Evolutionary conservation across 2,329 filamentous ascomycete species (phyloP).

Genomic region (Phialemoniopsis sp.): DNA sequence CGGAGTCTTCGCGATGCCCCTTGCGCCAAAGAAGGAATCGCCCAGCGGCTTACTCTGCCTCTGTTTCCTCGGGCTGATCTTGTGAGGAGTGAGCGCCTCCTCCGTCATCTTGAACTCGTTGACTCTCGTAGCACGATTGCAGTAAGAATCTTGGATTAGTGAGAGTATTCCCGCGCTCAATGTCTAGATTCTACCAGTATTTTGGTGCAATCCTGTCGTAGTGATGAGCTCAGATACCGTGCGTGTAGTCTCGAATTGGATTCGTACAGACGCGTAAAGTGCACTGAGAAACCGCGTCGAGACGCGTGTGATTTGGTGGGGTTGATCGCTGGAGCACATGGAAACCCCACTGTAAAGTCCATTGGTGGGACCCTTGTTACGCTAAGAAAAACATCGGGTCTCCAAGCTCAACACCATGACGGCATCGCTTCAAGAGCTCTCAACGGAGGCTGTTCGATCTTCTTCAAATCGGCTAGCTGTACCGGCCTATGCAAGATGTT

Average conservation of each 20-base stretch:
- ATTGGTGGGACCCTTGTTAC: background rate
- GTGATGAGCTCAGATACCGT: background rate
- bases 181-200: conserved; percentile 10
- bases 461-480: no score
- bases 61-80: conserved; percentile 17
- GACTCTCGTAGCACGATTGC: no score
- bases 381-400: no score
- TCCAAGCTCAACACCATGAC: background rate
- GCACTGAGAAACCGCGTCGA: conserved; percentile 6
- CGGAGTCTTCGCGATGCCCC: conserved; percentile 18
- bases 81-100: conserved; percentile 7
- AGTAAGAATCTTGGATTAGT: no score
- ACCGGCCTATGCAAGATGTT: conserved; percentile 5
- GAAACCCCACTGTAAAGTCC: conserved; percentile 1
- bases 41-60: conserved; percentile 21
- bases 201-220: conserved; percentile 14
- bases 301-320: conserved; percentile 10
- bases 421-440: background rate
- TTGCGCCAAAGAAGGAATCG: conserved; percentile 32
- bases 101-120: background rate
- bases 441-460: conserved; percentile 3
- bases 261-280: conserved; percentile 13
- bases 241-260: background rate
- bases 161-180: no score
- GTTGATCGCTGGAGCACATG: no score